Evolutionary conservation across 2,329 filamentous ascomycete genomes (phyloP), one percentile per base, ranked within the genome.

Genomic region (Aspergillus hiratsukae): DNA sequence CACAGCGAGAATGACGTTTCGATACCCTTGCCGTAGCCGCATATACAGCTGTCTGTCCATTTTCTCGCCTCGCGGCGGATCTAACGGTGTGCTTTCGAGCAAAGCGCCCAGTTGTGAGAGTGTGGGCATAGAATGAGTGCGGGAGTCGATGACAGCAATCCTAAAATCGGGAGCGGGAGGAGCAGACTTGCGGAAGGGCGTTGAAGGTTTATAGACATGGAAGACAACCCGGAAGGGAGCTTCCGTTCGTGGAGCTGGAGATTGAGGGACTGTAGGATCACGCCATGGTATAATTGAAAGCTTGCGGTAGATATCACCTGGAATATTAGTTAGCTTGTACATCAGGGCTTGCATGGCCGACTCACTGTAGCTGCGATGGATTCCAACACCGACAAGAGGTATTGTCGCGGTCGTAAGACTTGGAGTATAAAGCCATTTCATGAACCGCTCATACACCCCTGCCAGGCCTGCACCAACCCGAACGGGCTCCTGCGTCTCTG

Each of bases 1-100:
- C 2, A 97, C 83, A 0, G 92, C 94, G 25, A 99, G 72, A 35
- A 97, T 79, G 31, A 94, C 89, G 72, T 90, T 94, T 61, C 90
- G 83, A 71, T 88, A 86, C 1, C 91, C 94, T 66, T 96, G 86
- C 73, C 91, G 93, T 61, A 97, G 76, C 57, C 89, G 85, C 66
- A 87, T 83, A 69, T 95, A 94, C 61, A 92, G 74, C 61, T 81
- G 74, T 7, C 75, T 74, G 11, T 74, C 69, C 70, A 78, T 66
- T 68, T 83, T 70, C 73, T 79, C 48, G 57, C 79, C 61, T 48
- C 70, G 69, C 58, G 80, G 87, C 1, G 86, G 84, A 58, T 87
- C 82, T 59, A 86, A 84, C 0, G 91, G 91, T 5, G 88, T 87
- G 40, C 86, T 87, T 56, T 87, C 86, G 7, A 97, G 78, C 40